Evolutionary conservation across 2,329 filamentous ascomycete species (phyloP), one percentile per base, ranked within the genome.

Genomic region (Xylaria sp.): DNA sequence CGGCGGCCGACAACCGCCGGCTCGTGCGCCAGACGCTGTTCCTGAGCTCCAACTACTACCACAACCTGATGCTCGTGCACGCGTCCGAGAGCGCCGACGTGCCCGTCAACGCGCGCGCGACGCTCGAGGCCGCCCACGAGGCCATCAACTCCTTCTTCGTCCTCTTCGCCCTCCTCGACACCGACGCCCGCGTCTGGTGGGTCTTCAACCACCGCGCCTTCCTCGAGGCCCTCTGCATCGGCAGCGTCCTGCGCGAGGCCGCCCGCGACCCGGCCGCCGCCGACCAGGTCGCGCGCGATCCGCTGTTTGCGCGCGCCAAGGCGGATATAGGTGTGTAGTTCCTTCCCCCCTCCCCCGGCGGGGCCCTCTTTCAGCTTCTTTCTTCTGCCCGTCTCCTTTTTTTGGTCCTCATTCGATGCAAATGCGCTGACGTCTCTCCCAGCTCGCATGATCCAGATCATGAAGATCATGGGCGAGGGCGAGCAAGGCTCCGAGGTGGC

Each of bases 151-250:
- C 88, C 1, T 93, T 92, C 68, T 92, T 92, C 69, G 78, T 91
- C 52, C 78, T 92, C 6, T 90, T 86, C 71, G 77, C 76, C 37
- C 73, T 90, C 11, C 85, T 92, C 57, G 84, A 87, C 61, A 76
- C 77, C 16, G 90, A 93, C 73, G 88, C 88, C 1, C 81, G 86
- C 13, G 89, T 92, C 1, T 92, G 89, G 89, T 93, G 89, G 89
- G 88, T 91, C 0, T 91, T 92, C 62, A 90, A 91, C 68, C 90
- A 92, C 67, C 78, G 90, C 1, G 89, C 89, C 0, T 92, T 92
- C 66, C 78, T 92, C 48, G 89, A 92, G 74, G 87, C 87, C 26
- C 69, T 87, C 66, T 90, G 84, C 71, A 89, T 89, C 44, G 83
- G 83, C 19, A 81, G 80, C 57, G 78, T 86, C 20, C 68, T 88